Evolutionary conservation across 495 filamentous ascomycete species (phyloP).

Genomic region (Penicillium atrosanguineum): DNA sequence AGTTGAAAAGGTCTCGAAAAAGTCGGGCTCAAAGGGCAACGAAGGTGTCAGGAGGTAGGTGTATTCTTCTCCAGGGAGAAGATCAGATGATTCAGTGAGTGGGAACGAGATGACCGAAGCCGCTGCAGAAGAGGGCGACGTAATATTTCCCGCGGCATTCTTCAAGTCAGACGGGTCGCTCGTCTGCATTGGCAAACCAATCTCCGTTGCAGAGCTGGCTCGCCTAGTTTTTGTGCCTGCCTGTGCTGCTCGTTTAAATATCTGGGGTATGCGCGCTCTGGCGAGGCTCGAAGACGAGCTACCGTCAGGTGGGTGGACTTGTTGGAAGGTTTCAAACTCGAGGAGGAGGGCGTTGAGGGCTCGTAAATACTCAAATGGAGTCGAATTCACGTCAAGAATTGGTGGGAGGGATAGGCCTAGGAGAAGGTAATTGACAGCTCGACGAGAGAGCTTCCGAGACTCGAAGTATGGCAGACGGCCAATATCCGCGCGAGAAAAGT

Average conservation of each 20-base stretch:
- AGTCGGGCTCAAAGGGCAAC: conserved; percentile 97
- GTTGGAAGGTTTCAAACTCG: conserved; percentile 92
- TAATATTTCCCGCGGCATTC: conserved; percentile 37
- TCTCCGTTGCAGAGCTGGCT: conserved; percentile 67
- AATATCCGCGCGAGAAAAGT: conserved; percentile 82
- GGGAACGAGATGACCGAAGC: conserved; percentile 45
- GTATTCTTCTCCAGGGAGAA: conserved; percentile 74
- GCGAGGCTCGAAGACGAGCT: conserved; percentile 66
- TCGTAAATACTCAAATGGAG: conserved; percentile 78
- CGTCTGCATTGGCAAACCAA: conserved; percentile 57
- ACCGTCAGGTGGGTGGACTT: conserved; percentile 76
- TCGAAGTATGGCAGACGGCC: conserved; percentile 82
- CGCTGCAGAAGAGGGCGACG: conserved; percentile 38
- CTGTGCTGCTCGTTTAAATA: conserved; percentile 76
- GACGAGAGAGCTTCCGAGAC: conserved; percentile 72
- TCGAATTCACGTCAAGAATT: conserved; percentile 80
- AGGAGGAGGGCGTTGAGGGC: conserved; percentile 80
- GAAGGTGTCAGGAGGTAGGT: conserved; percentile 82
- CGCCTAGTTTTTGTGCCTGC: conserved; percentile 66
- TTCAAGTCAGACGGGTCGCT: conserved; percentile 52
- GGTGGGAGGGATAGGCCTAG: conserved; percentile 88
- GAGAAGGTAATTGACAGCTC: conserved; percentile 88
- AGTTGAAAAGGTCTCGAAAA: conserved; percentile 95
- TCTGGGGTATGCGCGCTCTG: conserved; percentile 75
- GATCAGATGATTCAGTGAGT: conserved; percentile 51